Base-by-base conservation (phyloP, 805 yeast species). In the Candida ulmi region DNA sequence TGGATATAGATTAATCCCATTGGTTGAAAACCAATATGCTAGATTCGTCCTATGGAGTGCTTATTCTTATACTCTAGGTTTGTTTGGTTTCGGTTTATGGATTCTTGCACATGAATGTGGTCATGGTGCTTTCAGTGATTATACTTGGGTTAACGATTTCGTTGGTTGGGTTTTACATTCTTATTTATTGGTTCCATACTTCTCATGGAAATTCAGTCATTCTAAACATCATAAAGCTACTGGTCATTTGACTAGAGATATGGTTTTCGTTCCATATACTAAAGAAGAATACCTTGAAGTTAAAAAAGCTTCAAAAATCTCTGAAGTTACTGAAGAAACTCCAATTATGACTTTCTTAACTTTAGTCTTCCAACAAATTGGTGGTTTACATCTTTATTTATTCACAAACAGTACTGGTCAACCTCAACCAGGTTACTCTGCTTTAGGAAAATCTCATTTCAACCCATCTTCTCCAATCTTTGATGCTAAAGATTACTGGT, bases 51-150 rank as follows among this genome's bases (percentile, higher is more conserved):
- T 67, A 8, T 74, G 73, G 75, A 47, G 52, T 39, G 52, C 62
- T 21, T 63, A 69, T 46, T 58, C 70, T 33, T 62, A 58, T 47
- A 42, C 55, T 43, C 60, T 66, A 46, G 74, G 80, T 39, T 61
- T 74, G 42, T 68, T 74, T 47, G 76, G 78, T 7, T 69, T 74
- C 41, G 83, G 83, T 33, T 57, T 76, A 37, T 77, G 82, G 83
- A 73, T 77, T 45, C 58, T 77, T 55, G 80, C 80, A 35, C 82
- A 76, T 55, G 81, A 76, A 60, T 77, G 83, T 65, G 82, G 83
- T 31, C 83, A 77, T 55, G 72, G 71, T 38, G 82, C 82, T 16
- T 77, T 77, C 54, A 69, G 77, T 29, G 79, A 76, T 49, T 73
- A 73, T 51, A 66, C 63, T 42, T 57, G 56, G 51, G 66, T 77